Base-by-base conservation (phyloP, 805 yeast species). In the Yueomyces sinensis region DNA sequence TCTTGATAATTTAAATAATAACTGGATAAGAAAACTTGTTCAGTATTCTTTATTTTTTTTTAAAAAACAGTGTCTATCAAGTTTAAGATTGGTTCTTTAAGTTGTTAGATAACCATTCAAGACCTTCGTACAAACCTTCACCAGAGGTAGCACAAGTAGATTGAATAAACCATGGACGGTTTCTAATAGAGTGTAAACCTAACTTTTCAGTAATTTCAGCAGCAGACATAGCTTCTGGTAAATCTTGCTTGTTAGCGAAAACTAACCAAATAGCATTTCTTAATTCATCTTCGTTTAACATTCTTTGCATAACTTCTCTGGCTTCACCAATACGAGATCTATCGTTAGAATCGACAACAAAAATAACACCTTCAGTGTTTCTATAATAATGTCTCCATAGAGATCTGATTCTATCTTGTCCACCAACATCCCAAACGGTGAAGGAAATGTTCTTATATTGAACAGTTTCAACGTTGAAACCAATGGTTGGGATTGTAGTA, bases 381-480 rank as follows among this genome's bases (percentile, higher is more conserved):
- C 89, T 95, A 82, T 77, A 89, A 65, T 89, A 89, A 67, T 89
- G 94, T 76, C 96, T 82, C 97, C 97, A 89, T 64, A 89, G 71
- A 40, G 97, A 95, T 70, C 97, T 82, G 58, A 89, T 89, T 69
- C 87, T 87, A 66, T 86, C 95, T 72, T 89, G 97, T 75, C 97
- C 97, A 81, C 97, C 97, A 52, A 87, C 95, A 75, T 89, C 97
- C 97, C 96, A 86, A 45, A 86, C 95, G 41, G 95, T 84, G 69
- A 86, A 86, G 30, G 94, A 80, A 63, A 86, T 83, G 77, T 86
- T 86, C 70, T 86, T 86, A 73, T 86, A 84, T 70, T 86, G 95
- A 54, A 86, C 95, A 42, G 95, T 86, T 68, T 86, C 96, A 50
- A 86, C 96, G 63, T 86, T 86, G 77, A 86, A 86, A 56, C 96